These are phyloP conservation scores for Artemisia annua DNA, from an alignment of 129 eudicot genomes.

Conservation along the genomic window DNA sequence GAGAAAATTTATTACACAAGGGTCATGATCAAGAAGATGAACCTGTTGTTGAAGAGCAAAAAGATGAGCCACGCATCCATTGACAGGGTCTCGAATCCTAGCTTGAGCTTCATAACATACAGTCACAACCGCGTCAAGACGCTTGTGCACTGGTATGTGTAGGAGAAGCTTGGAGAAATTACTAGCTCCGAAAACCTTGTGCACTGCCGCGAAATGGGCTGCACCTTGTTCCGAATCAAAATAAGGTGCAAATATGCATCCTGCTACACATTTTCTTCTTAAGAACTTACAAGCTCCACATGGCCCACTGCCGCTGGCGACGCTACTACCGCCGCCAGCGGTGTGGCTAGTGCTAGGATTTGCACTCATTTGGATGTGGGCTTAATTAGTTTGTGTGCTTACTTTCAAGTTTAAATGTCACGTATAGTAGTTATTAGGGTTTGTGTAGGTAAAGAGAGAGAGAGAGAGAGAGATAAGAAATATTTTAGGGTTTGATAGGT, in stretches of 20 bases:
- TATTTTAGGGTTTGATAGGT: conserved; percentile 24
- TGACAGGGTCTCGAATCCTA: conserved; percentile 72
- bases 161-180: conserved; percentile 67
- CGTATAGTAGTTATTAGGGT: conserved; percentile 33
- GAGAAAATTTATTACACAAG: background rate
- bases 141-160: conserved; percentile 60
- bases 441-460: too few relatives aligned
- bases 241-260: conserved; percentile 85
- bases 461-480: background rate
- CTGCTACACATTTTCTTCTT: conserved; percentile 70
- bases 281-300: conserved; percentile 92
- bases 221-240: conserved; percentile 88
- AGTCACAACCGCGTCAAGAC: conserved; percentile 82
- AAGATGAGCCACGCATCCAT: conserved; percentile 80
- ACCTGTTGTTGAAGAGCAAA: conserved; percentile 90
- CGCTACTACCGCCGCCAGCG: conserved; percentile 32
- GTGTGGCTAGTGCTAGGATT: conserved; percentile 38
- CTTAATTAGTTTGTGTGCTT: background rate
- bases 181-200: conserved; percentile 87
- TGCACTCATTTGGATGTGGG: conserved; percentile 41
- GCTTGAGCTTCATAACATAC: conserved; percentile 84
- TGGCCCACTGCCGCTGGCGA: conserved; percentile 56
- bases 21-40: background rate
- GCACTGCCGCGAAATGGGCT: conserved; percentile 79
- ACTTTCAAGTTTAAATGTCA: background rate